Evolutionary conservation across 1,284 basidiomycete species (phyloP).

Genomic region (Fistulinella staudtii): DNA sequence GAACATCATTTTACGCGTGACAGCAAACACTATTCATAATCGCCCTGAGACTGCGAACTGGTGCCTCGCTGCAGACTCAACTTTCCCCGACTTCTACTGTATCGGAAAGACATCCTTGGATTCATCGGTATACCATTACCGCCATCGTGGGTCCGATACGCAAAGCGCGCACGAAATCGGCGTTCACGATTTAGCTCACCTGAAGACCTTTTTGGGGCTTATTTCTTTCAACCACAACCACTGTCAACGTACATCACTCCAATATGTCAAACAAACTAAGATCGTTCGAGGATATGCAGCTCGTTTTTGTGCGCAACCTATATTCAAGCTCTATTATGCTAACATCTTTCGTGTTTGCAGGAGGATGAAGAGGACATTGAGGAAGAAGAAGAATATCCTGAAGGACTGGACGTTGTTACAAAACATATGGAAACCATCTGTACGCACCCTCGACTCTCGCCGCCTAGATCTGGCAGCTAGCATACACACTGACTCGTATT

Average conservation of each 20-base stretch:
- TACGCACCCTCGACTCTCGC: conserved; percentile 10
- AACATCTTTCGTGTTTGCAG: conserved; percentile 6
- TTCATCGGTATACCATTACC: too few species aligned
- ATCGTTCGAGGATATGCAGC: conserved; percentile 7
- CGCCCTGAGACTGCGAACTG: conserved; percentile 25
- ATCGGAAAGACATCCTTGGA: too few species aligned
- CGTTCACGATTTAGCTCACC: conserved; percentile 6
- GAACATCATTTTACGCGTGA: conserved; percentile 27
- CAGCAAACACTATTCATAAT: conserved; percentile 21
- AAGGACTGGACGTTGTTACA: conserved; percentile 17
- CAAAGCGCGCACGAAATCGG: background rate
- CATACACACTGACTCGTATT: background rate
- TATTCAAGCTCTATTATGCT: conserved; percentile 1
- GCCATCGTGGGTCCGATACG: too few species aligned
- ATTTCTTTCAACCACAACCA: conserved; percentile 8
- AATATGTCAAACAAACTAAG: conserved; percentile 5
- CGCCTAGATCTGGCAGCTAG: too few species aligned
- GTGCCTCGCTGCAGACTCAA: conserved; percentile 17
- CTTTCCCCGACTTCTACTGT: background rate
- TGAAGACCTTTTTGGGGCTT: background rate
- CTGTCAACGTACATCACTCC: conserved; percentile 4
- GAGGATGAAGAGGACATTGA: conserved; percentile 15
- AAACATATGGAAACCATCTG: conserved; percentile 14
- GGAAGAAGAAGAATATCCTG: conserved; percentile 24
- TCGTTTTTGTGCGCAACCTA: conserved; percentile 19